phyloP scores from a whole-genome alignment of 805 yeast species.

The Priceomyces castillae region DNA sequence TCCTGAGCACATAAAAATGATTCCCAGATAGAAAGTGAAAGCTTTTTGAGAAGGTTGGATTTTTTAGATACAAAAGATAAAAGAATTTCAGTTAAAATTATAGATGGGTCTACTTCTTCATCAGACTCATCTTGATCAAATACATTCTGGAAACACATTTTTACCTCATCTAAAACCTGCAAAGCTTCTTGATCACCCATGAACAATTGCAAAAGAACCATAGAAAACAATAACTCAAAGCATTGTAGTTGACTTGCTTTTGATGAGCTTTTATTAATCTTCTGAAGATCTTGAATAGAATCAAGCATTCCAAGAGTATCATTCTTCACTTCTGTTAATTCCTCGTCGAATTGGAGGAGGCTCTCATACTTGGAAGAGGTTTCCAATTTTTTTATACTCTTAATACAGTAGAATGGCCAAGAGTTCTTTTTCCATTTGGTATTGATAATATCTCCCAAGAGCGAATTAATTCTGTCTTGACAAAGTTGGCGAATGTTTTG shows the following conservation, averaged over 20 bases:
- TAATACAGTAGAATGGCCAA: slow-evolving; percentile 61
- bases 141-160: slow-evolving; percentile 52
- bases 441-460: slow-evolving; percentile 57
- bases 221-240: slow-evolving; percentile 74
- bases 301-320: slow-evolving; percentile 49
- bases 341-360: slow-evolving; percentile 55
- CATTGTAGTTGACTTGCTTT: slow-evolving; percentile 47
- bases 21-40: slow-evolving; percentile 41
- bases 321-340: slow-evolving; percentile 45
- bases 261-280: slow-evolving; percentile 23
- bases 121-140: slow-evolving; percentile 17
- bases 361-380: slow-evolving; percentile 16
- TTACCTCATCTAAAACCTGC: slow-evolving; percentile 68
- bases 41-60: slow-evolving; percentile 34
- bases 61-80: slow-evolving; percentile 44
- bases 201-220: slow-evolving; percentile 74
- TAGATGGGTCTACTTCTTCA: slow-evolving; percentile 31
- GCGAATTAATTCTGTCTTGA: slow-evolving; percentile 64
- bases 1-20: slow-evolving; percentile 31
- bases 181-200: slow-evolving; percentile 77
- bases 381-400: slow-evolving; percentile 30
- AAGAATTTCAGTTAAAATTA: slow-evolving; percentile 41
- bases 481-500: slow-evolving; percentile 42
- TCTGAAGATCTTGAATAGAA: slow-evolving; percentile 21
- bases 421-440: slow-evolving; percentile 45